Percentiles rank a stretch among this genome's conserved stretches.
Conservation (phyloP, 1,139 yeast genomes). For the Blastobotrys serpentis region DNA sequence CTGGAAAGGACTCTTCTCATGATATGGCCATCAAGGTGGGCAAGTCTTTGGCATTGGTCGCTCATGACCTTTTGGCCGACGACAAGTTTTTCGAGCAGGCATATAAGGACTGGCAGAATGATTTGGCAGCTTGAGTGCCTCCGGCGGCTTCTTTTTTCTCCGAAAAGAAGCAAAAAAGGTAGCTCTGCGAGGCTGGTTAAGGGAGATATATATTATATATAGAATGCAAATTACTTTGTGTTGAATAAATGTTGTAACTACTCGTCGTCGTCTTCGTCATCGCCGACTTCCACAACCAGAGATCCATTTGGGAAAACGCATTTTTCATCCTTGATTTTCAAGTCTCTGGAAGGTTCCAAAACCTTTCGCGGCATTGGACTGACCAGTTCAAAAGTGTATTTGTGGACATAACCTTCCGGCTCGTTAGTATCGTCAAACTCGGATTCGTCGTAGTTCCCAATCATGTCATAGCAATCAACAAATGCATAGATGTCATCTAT, state of each 20-base stretch:
- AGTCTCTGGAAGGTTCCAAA: slow-evolving; percentile 36
- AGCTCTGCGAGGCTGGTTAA: no score
- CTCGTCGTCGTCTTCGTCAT: slow-evolving; percentile 36
- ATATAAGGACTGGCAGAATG: slow-evolving; percentile 1
- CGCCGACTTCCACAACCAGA: slow-evolving; percentile 49
- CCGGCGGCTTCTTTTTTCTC: no score
- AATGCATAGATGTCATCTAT: slow-evolving; percentile 64
- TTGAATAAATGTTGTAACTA: not conserved
- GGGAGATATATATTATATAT: not conserved
- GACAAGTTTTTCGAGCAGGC: not conserved
- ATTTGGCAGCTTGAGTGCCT: no score
- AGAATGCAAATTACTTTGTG: not conserved
- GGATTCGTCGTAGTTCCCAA: slow-evolving; percentile 18
- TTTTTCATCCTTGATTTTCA: slow-evolving; percentile 43
- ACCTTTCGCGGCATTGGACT: slow-evolving; percentile 59
- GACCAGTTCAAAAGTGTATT: slow-evolving; percentile 47
- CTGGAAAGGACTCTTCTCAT: slow-evolving; percentile 9
- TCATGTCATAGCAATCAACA: slow-evolving; percentile 47
- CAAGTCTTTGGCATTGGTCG: slow-evolving; percentile 3
- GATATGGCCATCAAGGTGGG: slow-evolving; percentile 9
- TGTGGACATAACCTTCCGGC: slow-evolving; percentile 47
- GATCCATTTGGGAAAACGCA: slow-evolving; percentile 62
- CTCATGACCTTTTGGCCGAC: not conserved
- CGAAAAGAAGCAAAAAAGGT: no score
- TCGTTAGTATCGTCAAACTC: slow-evolving; percentile 14